Evolutionary conservation across 2,329 filamentous ascomycete species (phyloP), one percentile per base, ranked within the genome.

Genomic region (Venturia pyrina): DNA sequence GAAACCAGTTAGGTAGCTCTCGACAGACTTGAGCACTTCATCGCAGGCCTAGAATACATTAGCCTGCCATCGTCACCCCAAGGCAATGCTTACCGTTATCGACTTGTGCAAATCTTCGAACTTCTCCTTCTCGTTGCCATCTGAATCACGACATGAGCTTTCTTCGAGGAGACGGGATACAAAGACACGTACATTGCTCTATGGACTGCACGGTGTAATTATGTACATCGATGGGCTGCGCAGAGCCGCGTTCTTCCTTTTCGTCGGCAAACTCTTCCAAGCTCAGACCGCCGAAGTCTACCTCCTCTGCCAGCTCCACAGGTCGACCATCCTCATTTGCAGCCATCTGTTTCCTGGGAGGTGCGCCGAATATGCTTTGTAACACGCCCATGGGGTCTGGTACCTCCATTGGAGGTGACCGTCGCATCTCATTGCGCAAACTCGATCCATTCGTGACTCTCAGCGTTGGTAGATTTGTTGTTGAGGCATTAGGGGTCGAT

Each of bases 51-150:
- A 13, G 6, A 17, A 6, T 41, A 24, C 48, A 24, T 46, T 19
- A 40, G 37, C 60, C 15, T 37, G 40, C 41, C n/a, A 19, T 15
- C 40, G n/a, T 43, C 37, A 53, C n/a, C 21, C 17, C 8, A 53
- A 24, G 21, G n/a, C 13, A 34, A n/a, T 21, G 24, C 72, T 62
- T 73, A 79, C 79, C 50, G 82, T 72, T 72, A 99, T 98, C 4
- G 93, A 96, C 72, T 85, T 86, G 77, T 98, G 95, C 53, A 99
- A 82, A 66, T 96, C 91, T 75, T 97, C 89, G 71, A 96, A 96
- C 72, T 89, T 93, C 72, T 88, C 82, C 75, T 89, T 90, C 70
- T 96, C 91, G 69, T 84, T 84, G 75, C 95, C 89, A 75, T 92
- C 91, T 81, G 75, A 15, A 37, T 41, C 66, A 70, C 24, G 34